Conservation (phyloP, 441 rosid genomes). For the Croton laevigatus region DNA sequence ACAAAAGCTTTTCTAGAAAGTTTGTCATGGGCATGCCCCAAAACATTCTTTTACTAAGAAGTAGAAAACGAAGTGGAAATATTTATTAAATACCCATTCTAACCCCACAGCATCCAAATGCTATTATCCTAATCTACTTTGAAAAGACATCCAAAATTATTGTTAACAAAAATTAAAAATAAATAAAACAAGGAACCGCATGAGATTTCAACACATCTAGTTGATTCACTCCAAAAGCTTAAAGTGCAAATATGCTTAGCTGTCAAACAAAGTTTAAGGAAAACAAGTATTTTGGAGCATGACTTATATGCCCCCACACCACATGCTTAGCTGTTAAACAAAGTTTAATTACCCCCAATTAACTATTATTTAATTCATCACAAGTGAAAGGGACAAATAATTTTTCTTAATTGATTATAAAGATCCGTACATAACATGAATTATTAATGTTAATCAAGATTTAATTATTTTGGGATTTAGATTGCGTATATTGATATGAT, state of each 20-base stretch:
- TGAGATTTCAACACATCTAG: conserved; percentile 6
- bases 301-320: not conserved
- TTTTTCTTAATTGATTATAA: not conserved
- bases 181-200: not conserved
- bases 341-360: conserved; percentile 15
- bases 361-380: conserved; percentile 2
- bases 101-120: conserved; percentile 28
- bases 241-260: conserved; percentile 31
- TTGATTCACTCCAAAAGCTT: conserved; percentile 1
- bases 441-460: conserved; percentile 14
- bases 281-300: conserved; percentile 1
- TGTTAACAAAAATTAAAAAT: not conserved
- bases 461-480: conserved; percentile 7
- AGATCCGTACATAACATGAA: conserved; percentile 35
- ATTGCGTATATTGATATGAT: not conserved
- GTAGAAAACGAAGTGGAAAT: conserved; percentile 19
- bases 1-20: conserved; percentile 21
- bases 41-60: conserved; percentile 8
- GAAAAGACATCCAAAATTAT: conserved; percentile 31
- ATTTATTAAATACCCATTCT: conserved; percentile 13
- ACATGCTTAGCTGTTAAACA: conserved; percentile 42
- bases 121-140: conserved; percentile 36
- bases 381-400: not conserved
- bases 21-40: conserved; percentile 11
- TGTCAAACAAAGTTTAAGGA: conserved; percentile 34